Evolutionary conservation across 2,329 filamentous ascomycete species (phyloP), one percentile per base, ranked within the genome.

Genomic region (Talaromyces verruculosus): DNA sequence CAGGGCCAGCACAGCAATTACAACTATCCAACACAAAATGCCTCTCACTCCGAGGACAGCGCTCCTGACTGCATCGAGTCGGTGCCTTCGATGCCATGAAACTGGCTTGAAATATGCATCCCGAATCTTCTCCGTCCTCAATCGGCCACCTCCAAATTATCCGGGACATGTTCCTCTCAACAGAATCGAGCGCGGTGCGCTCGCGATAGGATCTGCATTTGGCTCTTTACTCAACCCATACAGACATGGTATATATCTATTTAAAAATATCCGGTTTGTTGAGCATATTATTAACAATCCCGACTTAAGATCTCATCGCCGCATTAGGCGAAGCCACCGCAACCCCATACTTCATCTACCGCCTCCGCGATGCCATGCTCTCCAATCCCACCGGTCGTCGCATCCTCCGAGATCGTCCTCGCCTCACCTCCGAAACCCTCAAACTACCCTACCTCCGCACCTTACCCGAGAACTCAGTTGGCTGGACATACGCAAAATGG

Each of bases 271-370:
- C 15, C 22, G 2, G 1, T 30, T 30, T 30, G 8, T 47, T 25
- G 3, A 2, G 10, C 25, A 33, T 0, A 5, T 13, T 1, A 37
- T 57, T 57, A 7, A 57, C 2, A 25, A 17, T 5, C 2, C 17
- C 65, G 49, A 64, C 25, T 51, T 60, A 92, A 92, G 95, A 99
- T 81, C 88, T 99, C 71, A 96, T 99, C 72, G 95, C 95, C 39
- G 87, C 92, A 39, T 87, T 96, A n/a, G 94, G 93, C 75, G 95
- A 99, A 83, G 89, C 93, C 33, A 98, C 95, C 2, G 92, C 93
- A 25, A 92, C 93, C 10, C 95, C 95, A 13, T 97, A 93, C 84
- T 97, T 98, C 82, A 93, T 97, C 79, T 88, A 91, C 79, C 91
- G 92, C 65, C 91, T 99, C 22, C 93, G 92, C 70, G 87, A 94